Evolutionary conservation across 768 basidiomycete species (phyloP).

Genomic region (Lentinula raphanica): DNA sequence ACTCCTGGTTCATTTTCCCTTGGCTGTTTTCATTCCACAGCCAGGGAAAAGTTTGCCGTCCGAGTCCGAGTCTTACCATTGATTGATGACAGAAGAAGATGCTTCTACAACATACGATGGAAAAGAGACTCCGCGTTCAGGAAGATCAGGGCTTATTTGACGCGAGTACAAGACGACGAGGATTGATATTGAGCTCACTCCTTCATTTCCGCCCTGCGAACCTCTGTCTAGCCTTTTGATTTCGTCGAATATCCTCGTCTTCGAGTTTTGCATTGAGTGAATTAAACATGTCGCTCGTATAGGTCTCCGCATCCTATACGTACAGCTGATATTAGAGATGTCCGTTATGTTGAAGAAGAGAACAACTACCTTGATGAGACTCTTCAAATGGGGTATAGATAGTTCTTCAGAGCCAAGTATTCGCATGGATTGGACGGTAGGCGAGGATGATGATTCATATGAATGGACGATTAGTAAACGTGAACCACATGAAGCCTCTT

Average conservation of each 20-base stretch:
- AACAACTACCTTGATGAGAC: slow-evolving; percentile 49
- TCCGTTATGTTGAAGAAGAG: neutral
- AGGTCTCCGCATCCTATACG: slow-evolving; percentile 61
- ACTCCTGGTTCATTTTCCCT: too few species aligned
- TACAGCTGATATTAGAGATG: neutral
- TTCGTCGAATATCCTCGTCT: slow-evolving; percentile 57
- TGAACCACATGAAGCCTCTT: slow-evolving; percentile 64
- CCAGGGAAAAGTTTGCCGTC: too few species aligned
- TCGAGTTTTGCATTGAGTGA: slow-evolving; percentile 60
- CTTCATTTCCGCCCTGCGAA: slow-evolving; percentile 31
- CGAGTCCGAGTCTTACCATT: too few species aligned
- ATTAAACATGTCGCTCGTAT: slow-evolving; percentile 51
- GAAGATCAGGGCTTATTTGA: neutral
- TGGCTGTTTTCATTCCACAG: too few species aligned
- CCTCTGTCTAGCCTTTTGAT: slow-evolving; percentile 52
- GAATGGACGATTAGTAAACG: slow-evolving; percentile 63
- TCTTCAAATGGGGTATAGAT: slow-evolving; percentile 39
- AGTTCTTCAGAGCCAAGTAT: slow-evolving; percentile 61
- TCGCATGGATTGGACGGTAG: slow-evolving; percentile 57
- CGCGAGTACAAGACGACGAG: neutral
- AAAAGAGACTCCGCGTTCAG: too few species aligned
- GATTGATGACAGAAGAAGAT: too few species aligned
- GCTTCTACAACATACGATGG: too few species aligned
- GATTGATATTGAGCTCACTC: neutral
- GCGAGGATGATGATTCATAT: slow-evolving; percentile 34